A percentile compares a stretch with the other conserved stretches of the same genome.
Conservation (phyloP, 1,139 yeast species). For the Suhomyces maxii region DNA sequence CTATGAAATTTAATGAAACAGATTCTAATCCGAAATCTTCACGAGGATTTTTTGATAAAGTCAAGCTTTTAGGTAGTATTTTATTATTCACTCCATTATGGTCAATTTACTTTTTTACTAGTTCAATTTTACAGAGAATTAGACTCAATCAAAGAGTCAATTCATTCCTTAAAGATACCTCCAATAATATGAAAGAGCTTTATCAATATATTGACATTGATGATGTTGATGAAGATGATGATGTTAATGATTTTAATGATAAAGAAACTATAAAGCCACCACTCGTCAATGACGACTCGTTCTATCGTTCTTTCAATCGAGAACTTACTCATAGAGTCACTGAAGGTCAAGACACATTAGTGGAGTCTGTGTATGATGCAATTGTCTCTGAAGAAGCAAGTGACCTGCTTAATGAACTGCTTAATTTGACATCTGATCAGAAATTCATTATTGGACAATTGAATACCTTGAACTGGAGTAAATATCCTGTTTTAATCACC, state of each 20-base stretch:
- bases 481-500: constrained; percentile 68
- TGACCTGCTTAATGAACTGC: constrained; percentile 2
- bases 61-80: constrained; percentile 40
- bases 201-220: constrained; percentile 21
- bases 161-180: constrained; percentile 29
- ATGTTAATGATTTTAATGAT: background rate
- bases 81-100: constrained; percentile 55
- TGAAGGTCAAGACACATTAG: constrained; percentile 26
- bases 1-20: constrained; percentile 20
- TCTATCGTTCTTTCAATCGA: constrained; percentile 17
- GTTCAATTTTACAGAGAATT: constrained; percentile 43
- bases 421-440: constrained; percentile 47
- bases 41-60: constrained; percentile 39
- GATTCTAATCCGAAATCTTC: background rate
- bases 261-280: constrained; percentile 2
- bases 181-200: constrained; percentile 33
- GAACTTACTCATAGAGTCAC: constrained; percentile 13
- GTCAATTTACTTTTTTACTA: constrained; percentile 47
- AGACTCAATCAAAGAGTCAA: constrained; percentile 34
- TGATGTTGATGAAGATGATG: constrained; percentile 11
- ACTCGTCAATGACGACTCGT: constrained; percentile 8
- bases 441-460: constrained; percentile 53
- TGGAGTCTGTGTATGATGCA: constrained; percentile 63
- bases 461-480: constrained; percentile 64
- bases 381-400: constrained; percentile 32